Percentiles rank a stretch among this genome's conserved stretches.
Evolutionary conservation across 495 filamentous ascomycete species (phyloP).

Genomic region (Tuber calosporum): DNA sequence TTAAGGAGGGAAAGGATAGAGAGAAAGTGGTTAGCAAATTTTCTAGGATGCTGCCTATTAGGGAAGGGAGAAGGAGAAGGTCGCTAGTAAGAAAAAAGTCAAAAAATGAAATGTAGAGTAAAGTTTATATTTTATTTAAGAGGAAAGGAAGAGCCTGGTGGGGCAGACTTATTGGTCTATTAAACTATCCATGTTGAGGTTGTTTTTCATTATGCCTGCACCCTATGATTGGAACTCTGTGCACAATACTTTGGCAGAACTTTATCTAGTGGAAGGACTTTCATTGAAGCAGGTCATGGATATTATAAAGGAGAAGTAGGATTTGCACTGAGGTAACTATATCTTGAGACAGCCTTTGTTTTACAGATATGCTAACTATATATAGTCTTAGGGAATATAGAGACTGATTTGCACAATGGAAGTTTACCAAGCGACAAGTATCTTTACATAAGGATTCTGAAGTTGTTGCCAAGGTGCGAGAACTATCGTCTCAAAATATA

Average conservation of each 20-base stretch:
- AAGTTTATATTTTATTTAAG: no score
- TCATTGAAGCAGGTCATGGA: not conserved
- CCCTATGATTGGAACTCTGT: no score
- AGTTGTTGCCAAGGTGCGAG: not conserved
- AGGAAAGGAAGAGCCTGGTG: no score
- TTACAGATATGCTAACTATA: not conserved
- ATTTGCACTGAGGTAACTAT: not conserved
- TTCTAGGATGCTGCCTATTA: not conserved
- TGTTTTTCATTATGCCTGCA: no score
- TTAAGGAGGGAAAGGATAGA: not conserved
- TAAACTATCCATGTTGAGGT: no score
- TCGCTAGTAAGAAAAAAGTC: not conserved
- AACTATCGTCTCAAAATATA: slow-evolving; percentile 7
- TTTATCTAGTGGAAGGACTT: not conserved
- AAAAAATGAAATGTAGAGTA: not conserved
- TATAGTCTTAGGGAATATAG: not conserved
- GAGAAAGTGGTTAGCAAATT: not conserved
- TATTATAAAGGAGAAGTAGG: not conserved
- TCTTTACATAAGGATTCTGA: not conserved
- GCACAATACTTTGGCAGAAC: not conserved
- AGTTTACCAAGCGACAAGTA: not conserved
- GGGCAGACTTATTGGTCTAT: no score
- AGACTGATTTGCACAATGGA: not conserved
- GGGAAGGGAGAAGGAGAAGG: not conserved
- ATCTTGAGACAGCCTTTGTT: no score